These are phyloP conservation scores for Coffea humblotiana DNA, from an alignment of 305 asterid species.

Conservation along the genomic window DNA sequence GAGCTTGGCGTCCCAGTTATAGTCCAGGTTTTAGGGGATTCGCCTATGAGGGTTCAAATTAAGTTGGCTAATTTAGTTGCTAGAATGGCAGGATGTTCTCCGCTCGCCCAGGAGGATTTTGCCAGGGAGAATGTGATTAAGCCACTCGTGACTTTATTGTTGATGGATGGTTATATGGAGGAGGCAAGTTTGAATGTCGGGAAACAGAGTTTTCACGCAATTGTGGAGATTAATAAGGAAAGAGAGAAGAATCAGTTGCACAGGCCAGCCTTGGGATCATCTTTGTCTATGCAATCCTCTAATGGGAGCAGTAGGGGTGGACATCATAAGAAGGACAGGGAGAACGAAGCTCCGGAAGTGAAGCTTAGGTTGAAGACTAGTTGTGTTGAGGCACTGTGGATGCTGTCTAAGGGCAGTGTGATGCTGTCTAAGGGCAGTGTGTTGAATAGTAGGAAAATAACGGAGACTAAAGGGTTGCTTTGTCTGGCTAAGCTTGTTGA, in stretches of 20 bases:
- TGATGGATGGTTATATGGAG: constrained; percentile 56
- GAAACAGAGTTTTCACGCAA: constrained; percentile 57
- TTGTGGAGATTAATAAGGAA: constrained; percentile 72
- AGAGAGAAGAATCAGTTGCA: constrained; percentile 45
- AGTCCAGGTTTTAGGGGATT: constrained; percentile 59
- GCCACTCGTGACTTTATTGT: constrained; percentile 68
- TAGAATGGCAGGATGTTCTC: constrained; percentile 57
- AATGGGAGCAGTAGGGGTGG: constrained; percentile 62
- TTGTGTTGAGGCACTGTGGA: constrained; percentile 78
- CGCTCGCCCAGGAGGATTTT: constrained; percentile 64
- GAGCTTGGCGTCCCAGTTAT: constrained; percentile 57
- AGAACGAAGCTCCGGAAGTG: constrained; percentile 65
- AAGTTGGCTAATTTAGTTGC: constrained; percentile 63
- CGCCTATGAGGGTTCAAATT: constrained; percentile 62
- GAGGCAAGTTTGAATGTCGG: constrained; percentile 48
- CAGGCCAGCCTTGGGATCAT: constrained; percentile 44
- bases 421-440: constrained; percentile 75
- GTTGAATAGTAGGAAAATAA: constrained; percentile 65
- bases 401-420: constrained; percentile 73
- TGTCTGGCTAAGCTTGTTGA: constrained; percentile 82
- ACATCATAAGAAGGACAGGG: constrained; percentile 55
- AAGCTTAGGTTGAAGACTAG: constrained; percentile 57
- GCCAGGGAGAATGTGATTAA: constrained; percentile 79
- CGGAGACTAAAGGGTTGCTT: constrained; percentile 84
- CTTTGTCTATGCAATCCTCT: constrained; percentile 46